Percentiles rank a stretch among this genome's conserved stretches.
Conservation (phyloP, 805 yeast genomes). For the Kazachstania africana region DNA sequence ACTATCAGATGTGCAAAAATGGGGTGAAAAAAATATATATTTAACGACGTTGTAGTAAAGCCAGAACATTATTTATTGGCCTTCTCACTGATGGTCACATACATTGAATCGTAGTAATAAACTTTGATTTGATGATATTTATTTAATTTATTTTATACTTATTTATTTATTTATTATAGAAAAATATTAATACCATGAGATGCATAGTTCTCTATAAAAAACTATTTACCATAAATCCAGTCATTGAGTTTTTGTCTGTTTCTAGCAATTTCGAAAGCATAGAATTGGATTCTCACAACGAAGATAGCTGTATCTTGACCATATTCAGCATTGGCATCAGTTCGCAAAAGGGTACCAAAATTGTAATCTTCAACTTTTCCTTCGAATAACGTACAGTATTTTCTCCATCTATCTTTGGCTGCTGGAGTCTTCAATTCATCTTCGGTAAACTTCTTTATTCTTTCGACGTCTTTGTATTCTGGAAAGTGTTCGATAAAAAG, state of each 20-base stretch:
- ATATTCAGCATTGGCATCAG: conserved; percentile 62
- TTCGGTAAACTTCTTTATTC: conserved; percentile 52
- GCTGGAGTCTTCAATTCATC: conserved; percentile 66
- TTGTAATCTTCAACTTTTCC: conserved; percentile 76
- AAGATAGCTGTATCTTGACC: conserved; percentile 76
- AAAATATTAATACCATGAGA: too few relatives aligned
- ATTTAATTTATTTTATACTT: too few relatives aligned
- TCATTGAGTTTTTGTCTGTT: conserved; percentile 84
- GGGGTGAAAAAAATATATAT: too few relatives aligned
- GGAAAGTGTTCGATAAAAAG: conserved; percentile 66
- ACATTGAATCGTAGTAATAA: too few relatives aligned
- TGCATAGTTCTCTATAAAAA: too few relatives aligned
- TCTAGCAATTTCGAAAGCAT: conserved; percentile 89
- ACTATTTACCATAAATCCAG: conserved; percentile 64
- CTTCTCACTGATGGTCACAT: too few relatives aligned
- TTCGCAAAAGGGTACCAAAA: conserved; percentile 87
- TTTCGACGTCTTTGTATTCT: conserved; percentile 58
- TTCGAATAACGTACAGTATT: conserved; percentile 72
- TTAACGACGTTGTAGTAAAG: too few relatives aligned
- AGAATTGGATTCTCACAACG: conserved; percentile 86
- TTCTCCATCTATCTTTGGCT: conserved; percentile 89
- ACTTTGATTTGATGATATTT: too few relatives aligned
- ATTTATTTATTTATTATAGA: too few relatives aligned
- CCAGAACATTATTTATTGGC: too few relatives aligned
- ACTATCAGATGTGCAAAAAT: too few relatives aligned